Evolutionary conservation across 2,329 filamentous ascomycete genomes (phyloP).

Genomic region (Pestalotiopsis sp.): DNA sequence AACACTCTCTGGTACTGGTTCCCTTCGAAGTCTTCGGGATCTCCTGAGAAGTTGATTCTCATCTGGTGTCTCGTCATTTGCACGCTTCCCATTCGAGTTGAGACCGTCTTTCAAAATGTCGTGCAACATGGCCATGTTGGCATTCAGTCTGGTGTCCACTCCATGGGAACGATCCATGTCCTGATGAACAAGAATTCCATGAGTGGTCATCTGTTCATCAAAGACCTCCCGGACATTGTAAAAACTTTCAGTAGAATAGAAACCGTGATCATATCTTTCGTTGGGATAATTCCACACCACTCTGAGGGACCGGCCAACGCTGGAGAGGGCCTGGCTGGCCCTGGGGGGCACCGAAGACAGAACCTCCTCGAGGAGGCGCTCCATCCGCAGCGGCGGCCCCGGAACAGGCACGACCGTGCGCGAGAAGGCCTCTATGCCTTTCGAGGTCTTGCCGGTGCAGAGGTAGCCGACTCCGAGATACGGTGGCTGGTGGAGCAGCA

Average conservation of each 20-base stretch:
- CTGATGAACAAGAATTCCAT: neutral
- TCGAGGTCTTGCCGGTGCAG: neutral
- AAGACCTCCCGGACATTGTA: neutral
- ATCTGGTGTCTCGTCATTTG: too few relatives aligned
- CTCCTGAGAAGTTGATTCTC: too few relatives aligned
- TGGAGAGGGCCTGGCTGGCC: neutral
- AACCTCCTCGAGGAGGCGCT: neutral
- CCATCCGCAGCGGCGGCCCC: neutral
- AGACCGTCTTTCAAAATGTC: neutral
- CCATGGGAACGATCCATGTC: neutral
- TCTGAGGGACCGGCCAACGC: neutral
- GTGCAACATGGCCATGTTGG: neutral
- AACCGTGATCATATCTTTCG: neutral
- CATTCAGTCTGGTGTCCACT: neutral
- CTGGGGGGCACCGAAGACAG: neutral
- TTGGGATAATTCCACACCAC: neutral
- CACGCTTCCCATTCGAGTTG: too few relatives aligned
- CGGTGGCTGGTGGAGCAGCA: constrained; percentile 26
- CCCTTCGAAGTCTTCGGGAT: too few relatives aligned
- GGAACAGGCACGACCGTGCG: neutral
- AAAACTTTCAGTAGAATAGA: too few relatives aligned
- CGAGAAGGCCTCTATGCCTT: neutral
- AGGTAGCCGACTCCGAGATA: constrained; percentile 20
- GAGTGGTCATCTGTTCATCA: neutral
- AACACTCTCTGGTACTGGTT: too few relatives aligned